Base-by-base conservation (phyloP, 1,284 basidiomycete genomes). In the Takashimella tepidaria region DNA sequence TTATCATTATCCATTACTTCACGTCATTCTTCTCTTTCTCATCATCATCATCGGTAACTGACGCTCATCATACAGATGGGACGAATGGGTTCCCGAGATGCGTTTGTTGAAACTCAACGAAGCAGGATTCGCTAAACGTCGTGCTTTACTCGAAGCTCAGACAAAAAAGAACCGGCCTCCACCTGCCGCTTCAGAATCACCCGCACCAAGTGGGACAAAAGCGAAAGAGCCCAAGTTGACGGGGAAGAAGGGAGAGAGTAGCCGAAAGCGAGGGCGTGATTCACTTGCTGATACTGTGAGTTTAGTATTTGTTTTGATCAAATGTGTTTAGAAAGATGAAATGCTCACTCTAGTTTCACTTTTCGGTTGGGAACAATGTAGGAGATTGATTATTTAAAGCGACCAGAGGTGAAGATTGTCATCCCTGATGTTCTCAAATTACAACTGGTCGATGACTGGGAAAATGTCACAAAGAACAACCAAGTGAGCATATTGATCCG, bases 371-470 rank as follows among this genome's bases (percentile, higher is more conserved):
- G n/a, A n/a, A n/a, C n/a, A n/a, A n/a, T 2, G 26, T 59, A 79
- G 69, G 80, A 81, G 57, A 76, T 78, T 6, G 79, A 82, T 45
- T 79, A 75, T 51, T 60, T 79, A 64, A 86, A 85, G 74, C 85
- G 87, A 61, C 89, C 89, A 3, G 93, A 98, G 66, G 86, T 98
- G 80, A 92, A 90, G 74, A 81, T 98, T 46, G 82, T 80, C 51
- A 85, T 98, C 12, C 96, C 95, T 0, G 93, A 98, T 64, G 74
- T 82, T 13, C 81, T 98, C 59, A 98, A 98, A 74, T 80, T 87
- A 26, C 81, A 89, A 55, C 80, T 99, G 13, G 93, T 98, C 1
- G 93, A 98, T 66, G 96, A 98, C 67, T 98, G 95, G 95, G 95
- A 98, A 76, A 85, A 87, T 16, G 85, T 98, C 42, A 98, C 95